Evolutionary conservation across 1,284 basidiomycete genomes (phyloP).

Genomic region (Trichosporon sp.): DNA sequence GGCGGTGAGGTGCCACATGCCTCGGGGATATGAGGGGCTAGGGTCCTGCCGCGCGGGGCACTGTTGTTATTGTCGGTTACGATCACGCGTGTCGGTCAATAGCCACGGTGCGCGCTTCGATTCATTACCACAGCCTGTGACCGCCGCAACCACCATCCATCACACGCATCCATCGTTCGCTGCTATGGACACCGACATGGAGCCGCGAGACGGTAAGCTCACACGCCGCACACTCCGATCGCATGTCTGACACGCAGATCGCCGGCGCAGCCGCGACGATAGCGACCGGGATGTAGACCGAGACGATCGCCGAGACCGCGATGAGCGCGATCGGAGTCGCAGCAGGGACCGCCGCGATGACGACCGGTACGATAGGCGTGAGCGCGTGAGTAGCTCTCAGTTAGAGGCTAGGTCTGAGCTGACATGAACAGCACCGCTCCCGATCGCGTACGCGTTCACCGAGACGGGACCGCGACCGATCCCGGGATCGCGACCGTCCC

Average conservation of each 20-base stretch:
- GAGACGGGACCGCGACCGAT: conserved; percentile 36
- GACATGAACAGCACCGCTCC: conserved; percentile 12
- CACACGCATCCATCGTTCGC: conserved; percentile 9
- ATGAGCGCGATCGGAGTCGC: conserved; percentile 18
- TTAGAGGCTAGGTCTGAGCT: not conserved
- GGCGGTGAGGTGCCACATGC: conserved; percentile 7
- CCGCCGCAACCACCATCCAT: conserved; percentile 8
- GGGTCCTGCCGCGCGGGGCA: conserved; percentile 1
- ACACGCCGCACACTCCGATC: not conserved
- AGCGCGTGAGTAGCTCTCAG: conserved; percentile 12
- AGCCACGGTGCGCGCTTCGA: conserved; percentile 3
- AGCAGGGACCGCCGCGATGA: conserved; percentile 16
- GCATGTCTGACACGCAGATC: not conserved
- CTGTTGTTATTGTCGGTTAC: conserved; percentile 16
- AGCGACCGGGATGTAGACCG: conserved; percentile 13
- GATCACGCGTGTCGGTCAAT: conserved; percentile 16
- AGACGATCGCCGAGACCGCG: conserved; percentile 22
- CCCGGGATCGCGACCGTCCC: conserved; percentile 46
- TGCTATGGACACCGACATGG: conserved; percentile 15
- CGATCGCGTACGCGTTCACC: conserved; percentile 26
- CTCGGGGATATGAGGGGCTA: conserved; percentile 8
- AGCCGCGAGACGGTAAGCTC: conserved; percentile 11
- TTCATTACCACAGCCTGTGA: not conserved
- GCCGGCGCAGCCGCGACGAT: conserved; percentile 15
- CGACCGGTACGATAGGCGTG: conserved; percentile 8